phyloP scores from a whole-genome alignment of 2,329 filamentous ascomycete genomes.

The Fusarium keratoplasticum region DNA sequence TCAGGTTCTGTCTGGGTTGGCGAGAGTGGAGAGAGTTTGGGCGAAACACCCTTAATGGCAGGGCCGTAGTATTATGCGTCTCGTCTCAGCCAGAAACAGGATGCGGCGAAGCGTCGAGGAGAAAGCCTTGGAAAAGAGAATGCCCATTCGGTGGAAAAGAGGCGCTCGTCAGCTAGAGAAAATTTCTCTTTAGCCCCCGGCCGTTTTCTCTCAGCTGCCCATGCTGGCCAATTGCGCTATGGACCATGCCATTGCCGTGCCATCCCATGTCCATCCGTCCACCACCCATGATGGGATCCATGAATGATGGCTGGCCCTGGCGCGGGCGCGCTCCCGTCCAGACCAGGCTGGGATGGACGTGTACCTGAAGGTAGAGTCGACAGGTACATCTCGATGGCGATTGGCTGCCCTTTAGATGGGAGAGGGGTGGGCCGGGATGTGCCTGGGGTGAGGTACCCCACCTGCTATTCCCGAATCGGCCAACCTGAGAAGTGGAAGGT shows the following conservation, averaged over 20 bases:
- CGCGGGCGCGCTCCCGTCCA: constrained; percentile 2
- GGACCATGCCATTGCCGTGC: constrained; percentile 2
- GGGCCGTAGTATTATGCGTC: constrained; percentile 28
- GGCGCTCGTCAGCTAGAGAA: neutral
- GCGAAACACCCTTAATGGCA: constrained; percentile 9
- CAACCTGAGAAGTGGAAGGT: constrained; percentile 22
- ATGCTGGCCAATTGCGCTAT: neutral
- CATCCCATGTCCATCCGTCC: constrained; percentile 1
- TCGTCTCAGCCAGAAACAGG: constrained; percentile 20
- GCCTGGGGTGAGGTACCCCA: constrained; percentile 13
- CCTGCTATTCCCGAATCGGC: constrained; percentile 27
- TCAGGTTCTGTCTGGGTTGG: constrained; percentile 11
- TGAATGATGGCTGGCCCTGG: constrained; percentile 2
- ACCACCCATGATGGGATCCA: neutral
- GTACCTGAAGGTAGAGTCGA: constrained; percentile 33
- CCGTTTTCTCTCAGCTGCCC: neutral
- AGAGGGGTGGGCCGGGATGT: constrained; percentile 10
- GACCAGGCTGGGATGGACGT: constrained; percentile 17
- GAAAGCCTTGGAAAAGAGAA: constrained; percentile 10
- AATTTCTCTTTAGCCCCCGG: neutral
- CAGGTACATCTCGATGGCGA: constrained; percentile 29
- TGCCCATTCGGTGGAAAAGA: neutral
- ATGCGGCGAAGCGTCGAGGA: constrained; percentile 17
- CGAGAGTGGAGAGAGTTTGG: constrained; percentile 22
- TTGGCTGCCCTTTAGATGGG: constrained; percentile 20